Conservation (phyloP, 768 basidiomycete species). For the Coprinellus aureogranulatus region DNA sequence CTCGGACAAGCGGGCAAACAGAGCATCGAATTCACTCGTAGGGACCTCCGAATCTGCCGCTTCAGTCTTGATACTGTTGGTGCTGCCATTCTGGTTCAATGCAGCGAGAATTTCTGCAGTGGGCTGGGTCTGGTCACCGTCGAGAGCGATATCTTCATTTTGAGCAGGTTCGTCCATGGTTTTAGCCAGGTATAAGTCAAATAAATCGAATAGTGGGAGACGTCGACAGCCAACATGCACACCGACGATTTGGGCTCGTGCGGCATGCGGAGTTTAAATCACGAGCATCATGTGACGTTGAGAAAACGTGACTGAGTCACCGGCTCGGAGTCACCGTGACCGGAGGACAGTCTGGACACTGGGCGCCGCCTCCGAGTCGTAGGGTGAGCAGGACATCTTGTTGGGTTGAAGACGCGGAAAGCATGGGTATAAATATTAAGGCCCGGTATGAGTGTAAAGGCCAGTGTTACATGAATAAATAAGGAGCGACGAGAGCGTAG, state of each 20-base stretch:
- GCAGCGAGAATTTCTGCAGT: slow-evolving; percentile 35
- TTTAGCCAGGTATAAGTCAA: not conserved
- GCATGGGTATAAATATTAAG: not conserved
- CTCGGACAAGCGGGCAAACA: slow-evolving; percentile 60
- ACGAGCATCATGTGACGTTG: no score
- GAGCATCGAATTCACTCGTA: slow-evolving; percentile 64
- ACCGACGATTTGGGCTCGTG: no score
- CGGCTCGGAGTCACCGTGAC: no score
- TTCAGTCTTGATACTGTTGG: slow-evolving; percentile 26
- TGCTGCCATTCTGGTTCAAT: slow-evolving; percentile 19
- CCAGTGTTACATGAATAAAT: not conserved
- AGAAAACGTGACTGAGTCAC: no score
- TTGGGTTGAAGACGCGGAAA: not conserved
- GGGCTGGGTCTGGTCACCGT: slow-evolving; percentile 31
- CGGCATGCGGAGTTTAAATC: no score
- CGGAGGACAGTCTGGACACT: no score
- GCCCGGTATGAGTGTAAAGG: no score
- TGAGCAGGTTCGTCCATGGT: not conserved
- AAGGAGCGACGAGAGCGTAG: not conserved
- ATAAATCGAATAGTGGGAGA: not conserved
- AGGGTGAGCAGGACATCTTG: no score
- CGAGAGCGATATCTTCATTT: slow-evolving; percentile 4
- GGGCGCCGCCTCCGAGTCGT: no score
- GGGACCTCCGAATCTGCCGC: slow-evolving; percentile 34
- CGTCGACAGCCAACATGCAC: no score